Base-by-base conservation (phyloP, 2,329 filamentous ascomycete species). In the Xylaria arbuscula region DNA sequence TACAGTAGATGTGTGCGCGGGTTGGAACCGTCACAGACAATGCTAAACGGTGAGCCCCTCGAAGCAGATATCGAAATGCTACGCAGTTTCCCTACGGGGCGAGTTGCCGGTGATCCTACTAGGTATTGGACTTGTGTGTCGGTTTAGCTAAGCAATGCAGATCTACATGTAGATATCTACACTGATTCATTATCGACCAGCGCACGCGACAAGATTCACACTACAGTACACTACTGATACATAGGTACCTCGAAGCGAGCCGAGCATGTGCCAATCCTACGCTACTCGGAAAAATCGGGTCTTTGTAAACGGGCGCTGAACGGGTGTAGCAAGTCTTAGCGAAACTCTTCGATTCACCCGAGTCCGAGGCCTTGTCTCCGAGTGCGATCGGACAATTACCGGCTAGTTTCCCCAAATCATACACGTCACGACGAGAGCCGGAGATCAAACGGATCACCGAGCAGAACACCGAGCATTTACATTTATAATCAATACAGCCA, bases 211-310 rank as follows among this genome's bases (percentile, higher is more conserved):
- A 48, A 9, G 17, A 3, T 48, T 47, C 11, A 28, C 28, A 28
- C 28, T 48, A 17, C n/a, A n/a, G n/a, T n/a, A n/a, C n/a, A n/a
- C n/a, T n/a, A n/a, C n/a, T n/a, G n/a, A n/a, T n/a, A n/a, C n/a
- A n/a, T n/a, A n/a, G n/a, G n/a, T n/a, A n/a, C 2, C 45, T 65
- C 7, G 50, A 57, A 58, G 51, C 66, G 66, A 65, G 45, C 62
- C 48, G 47, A 62, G 24, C 51, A 22, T n/a, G n/a, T 19, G 47
- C 38, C 7, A 62, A 58, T 58, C 57, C 57, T 53, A 28, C 61
- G 36, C 54, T 51, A 64, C 54, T 51, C 15, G 40, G 22, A 56
- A 56, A 28, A 56, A 56, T 40, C 34, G 53, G 53, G 53, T 38
- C 28, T 34, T 2, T 38, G 13, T 38, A 28, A 5, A 28, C 36